Conservation (phyloP, 2,329 filamentous ascomycete genomes). For the Aureobasidium pullulans region DNA sequence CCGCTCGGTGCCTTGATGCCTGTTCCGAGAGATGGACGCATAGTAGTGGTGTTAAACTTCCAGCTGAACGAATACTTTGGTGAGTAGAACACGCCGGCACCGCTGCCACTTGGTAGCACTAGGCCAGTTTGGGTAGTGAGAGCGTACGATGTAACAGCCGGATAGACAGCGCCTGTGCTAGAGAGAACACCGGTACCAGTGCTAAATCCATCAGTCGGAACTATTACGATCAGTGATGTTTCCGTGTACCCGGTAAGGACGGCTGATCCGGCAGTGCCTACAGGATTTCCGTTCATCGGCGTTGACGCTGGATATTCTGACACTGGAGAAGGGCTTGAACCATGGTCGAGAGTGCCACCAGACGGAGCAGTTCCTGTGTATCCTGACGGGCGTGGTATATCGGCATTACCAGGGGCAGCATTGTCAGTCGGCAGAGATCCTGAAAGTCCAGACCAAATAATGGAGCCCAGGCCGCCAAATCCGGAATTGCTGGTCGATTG, state of each 20-base stretch:
- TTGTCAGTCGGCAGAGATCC: background rate
- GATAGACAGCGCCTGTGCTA: background rate
- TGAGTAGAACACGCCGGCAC: background rate
- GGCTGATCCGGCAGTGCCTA: background rate
- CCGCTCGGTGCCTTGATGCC: background rate
- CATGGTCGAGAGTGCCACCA: background rate
- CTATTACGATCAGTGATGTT: background rate
- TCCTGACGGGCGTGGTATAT: background rate
- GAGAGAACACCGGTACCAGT: background rate
- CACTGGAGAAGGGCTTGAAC: background rate
- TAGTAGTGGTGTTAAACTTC: conserved; percentile 4
- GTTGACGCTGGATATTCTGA: background rate
- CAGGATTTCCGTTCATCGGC: too few relatives aligned
- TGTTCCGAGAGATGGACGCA: background rate
- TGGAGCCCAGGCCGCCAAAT: background rate
- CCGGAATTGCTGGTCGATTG: background rate
- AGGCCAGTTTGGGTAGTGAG: background rate
- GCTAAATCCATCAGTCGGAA: background rate
- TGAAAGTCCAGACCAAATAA: conserved; percentile 6
- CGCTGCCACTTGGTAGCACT: background rate
- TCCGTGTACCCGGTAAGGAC: background rate
- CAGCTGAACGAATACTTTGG: conserved; percentile 8
- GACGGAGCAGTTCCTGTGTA: background rate
- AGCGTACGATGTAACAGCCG: background rate
- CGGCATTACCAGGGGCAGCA: background rate